Evolutionary conservation across 2,329 filamentous ascomycete species (phyloP), one percentile per base, ranked within the genome.

Genomic region (Grosmannia huntii): DNA sequence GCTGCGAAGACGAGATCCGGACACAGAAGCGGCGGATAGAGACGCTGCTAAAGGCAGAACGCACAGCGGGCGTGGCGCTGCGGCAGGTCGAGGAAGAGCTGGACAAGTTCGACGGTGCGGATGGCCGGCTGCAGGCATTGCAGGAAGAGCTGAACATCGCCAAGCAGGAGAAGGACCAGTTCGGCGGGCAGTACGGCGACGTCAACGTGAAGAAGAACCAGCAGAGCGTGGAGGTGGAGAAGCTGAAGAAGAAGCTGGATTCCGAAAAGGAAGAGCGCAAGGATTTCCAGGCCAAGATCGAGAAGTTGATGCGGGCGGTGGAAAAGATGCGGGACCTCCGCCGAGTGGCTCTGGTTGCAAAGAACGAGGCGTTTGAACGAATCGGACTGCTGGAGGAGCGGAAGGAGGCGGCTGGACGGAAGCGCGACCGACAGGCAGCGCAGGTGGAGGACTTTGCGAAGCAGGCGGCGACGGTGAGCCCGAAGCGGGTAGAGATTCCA

Each of bases 41-140:
- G 2, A 58, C 38, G 1, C 69, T 90, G 19, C 78, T 79, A 60
- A 70, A 81, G 46, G 71, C 77, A 3, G 68, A 79, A 38, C 84
- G 89, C 61, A 71, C 74, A 56, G 80, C 84, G 7, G 79, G 86
- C 56, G 83, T 85, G 56, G 73, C 76, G 7, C 76, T 87, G 9
- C 73, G 77, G 57, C 62, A 69, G 60, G 65, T 79, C 53, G 65
- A 80, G 36, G 80, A 82, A 57, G 81, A 83, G 51, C 76, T 95
- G 46, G 84, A 89, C 61, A 77, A 73, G 28, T 81, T 82, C 53
- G 80, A 87, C 60, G 85, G 86, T 3, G 81, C 83, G 57, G 89
- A 90, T 66, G 84, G 81, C 54, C 77, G 78, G 56, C 73, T 92
- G 1, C 78, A 83, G 52, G 72, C 73, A 14, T 73, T 90, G 2